A percentile compares a stretch with the other conserved stretches of the same genome.
Conservation (phyloP, 495 filamentous ascomycete genomes). For the Penicillium lagena region DNA sequence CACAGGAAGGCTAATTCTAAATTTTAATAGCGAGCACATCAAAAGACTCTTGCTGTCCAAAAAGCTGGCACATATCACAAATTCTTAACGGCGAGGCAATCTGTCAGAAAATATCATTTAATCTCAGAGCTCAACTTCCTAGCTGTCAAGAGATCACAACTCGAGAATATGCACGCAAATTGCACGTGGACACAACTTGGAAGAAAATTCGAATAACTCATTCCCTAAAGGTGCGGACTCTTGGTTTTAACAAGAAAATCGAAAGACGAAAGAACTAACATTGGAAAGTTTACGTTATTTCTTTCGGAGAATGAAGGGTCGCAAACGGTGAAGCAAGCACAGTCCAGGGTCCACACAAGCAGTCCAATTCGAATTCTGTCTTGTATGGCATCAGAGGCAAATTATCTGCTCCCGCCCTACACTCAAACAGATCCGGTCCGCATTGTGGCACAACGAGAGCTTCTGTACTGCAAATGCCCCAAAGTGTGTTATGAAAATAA, state of each 20-base stretch:
- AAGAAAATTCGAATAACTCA: conserved; percentile 94
- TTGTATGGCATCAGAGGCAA: conserved; percentile 86
- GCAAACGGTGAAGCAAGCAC: conserved; percentile 76
- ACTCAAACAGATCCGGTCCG: too few species aligned
- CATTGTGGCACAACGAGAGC: too few species aligned
- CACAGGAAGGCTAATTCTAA: too few species aligned
- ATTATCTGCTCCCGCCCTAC: conserved; percentile 87
- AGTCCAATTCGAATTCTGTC: conserved; percentile 94
- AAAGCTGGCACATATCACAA: conserved; percentile 68
- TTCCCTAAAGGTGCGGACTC: conserved; percentile 99
- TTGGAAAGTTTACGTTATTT: conserved; percentile 81
- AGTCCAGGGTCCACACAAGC: conserved; percentile 98
- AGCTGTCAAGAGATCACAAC: conserved; percentile 83
- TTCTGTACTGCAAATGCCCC: too few species aligned
- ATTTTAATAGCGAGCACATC: too few species aligned
- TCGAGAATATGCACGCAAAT: conserved; percentile 61
- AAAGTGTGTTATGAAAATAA: too few species aligned
- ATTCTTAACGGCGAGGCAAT: conserved; percentile 60
- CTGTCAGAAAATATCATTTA: conserved; percentile 90
- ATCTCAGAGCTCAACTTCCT: conserved; percentile 91
- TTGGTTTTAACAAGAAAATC: conserved; percentile 7
- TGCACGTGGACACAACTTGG: conserved; percentile 95
- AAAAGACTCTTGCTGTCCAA: conserved; percentile 48
- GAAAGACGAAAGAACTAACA: conserved; percentile 1
- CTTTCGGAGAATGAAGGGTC: conserved; percentile 79